A percentile compares a stretch with the other conserved stretches of the same genome.
These are phyloP conservation scores for Aeminium ludgeri DNA, from an alignment of 495 filamentous ascomycete species.

Conservation along the genomic window DNA sequence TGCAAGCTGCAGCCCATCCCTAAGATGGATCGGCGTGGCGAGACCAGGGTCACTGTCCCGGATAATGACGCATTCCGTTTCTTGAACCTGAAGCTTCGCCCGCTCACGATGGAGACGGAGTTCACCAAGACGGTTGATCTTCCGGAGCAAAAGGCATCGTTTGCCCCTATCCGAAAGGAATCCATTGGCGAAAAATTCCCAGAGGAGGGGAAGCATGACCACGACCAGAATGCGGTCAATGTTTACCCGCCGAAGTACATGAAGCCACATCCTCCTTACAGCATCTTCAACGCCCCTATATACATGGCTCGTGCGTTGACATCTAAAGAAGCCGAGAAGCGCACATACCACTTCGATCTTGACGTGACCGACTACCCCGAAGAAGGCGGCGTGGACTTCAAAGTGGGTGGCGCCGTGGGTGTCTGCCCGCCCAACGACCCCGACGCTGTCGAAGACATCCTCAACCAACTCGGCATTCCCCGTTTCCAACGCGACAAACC, in stretches of 20 bases:
- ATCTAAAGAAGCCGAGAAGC: conserved; percentile 78
- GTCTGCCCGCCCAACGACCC: conserved; percentile 74
- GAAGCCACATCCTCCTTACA: conserved; percentile 84
- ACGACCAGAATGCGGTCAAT: conserved; percentile 24
- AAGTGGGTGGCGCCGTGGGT: conserved; percentile 90
- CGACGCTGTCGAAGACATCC: conserved; percentile 61
- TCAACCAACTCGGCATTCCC: conserved; percentile 64
- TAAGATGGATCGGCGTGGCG: conserved; percentile 19
- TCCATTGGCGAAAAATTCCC: conserved; percentile 15
- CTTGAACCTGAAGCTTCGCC: conserved; percentile 56
- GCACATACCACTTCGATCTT: conserved; percentile 92
- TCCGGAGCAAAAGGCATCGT: conserved; percentile 54
- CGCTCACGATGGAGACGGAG: conserved; percentile 47
- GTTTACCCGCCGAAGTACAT: conserved; percentile 74
- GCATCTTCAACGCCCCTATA: conserved; percentile 73
- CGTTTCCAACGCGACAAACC: conserved; percentile 64
- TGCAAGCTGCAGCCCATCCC: conserved; percentile 46
- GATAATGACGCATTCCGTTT: conserved; percentile 72
- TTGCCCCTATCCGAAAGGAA: conserved; percentile 26
- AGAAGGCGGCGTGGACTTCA: conserved; percentile 76
- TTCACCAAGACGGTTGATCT: conserved; percentile 53
- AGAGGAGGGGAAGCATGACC: conserved; percentile 17
- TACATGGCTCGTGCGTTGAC: conserved; percentile 74
- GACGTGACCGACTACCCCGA: conserved; percentile 91
- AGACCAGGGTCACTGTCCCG: conserved; percentile 43